These are phyloP conservation scores for Dryadomyces quercus-mongolicae DNA, from an alignment of 2,329 filamentous ascomycete genomes.

Conservation along the genomic window DNA sequence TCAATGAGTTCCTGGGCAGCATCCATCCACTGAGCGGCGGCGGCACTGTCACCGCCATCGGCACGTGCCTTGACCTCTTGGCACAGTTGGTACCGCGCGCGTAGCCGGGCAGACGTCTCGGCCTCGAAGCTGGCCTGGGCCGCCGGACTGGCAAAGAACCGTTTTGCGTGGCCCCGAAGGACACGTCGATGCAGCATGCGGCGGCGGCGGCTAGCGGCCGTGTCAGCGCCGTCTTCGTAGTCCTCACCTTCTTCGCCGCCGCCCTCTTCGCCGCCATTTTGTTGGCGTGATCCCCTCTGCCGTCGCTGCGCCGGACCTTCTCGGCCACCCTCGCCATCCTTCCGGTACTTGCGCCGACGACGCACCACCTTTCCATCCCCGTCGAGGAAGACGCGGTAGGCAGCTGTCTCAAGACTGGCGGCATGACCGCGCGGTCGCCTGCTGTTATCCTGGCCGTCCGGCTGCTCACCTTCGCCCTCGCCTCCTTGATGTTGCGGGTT, in stretches of 20 bases:
- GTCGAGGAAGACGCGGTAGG: conserved; percentile 12
- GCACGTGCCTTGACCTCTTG: conserved; percentile 23
- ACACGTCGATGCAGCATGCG: conserved; percentile 6
- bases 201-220: conserved; percentile 5
- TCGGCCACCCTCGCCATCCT: neutral
- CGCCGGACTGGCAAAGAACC: conserved; percentile 14
- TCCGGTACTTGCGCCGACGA: conserved; percentile 11
- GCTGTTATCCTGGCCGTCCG: conserved; percentile 13
- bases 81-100: conserved; percentile 29
- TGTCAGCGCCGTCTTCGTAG: conserved; percentile 5
- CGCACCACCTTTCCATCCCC: conserved; percentile 11
- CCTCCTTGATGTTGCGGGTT: conserved; percentile 19
- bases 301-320: neutral
- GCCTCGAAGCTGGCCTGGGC: conserved; percentile 17
- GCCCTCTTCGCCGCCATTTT: conserved; percentile 4
- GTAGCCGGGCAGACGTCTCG: conserved; percentile 16
- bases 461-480: conserved; percentile 6
- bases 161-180: conserved; percentile 7
- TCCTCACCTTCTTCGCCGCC: neutral
- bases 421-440: conserved; percentile 11
- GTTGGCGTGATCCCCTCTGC: neutral
- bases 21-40: conserved; percentile 42
- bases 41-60: conserved; percentile 25
- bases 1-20: conserved; percentile 48
- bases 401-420: conserved; percentile 10